Conservation (phyloP, 257 asterid species). For the Solanum verrucosum region DNA sequence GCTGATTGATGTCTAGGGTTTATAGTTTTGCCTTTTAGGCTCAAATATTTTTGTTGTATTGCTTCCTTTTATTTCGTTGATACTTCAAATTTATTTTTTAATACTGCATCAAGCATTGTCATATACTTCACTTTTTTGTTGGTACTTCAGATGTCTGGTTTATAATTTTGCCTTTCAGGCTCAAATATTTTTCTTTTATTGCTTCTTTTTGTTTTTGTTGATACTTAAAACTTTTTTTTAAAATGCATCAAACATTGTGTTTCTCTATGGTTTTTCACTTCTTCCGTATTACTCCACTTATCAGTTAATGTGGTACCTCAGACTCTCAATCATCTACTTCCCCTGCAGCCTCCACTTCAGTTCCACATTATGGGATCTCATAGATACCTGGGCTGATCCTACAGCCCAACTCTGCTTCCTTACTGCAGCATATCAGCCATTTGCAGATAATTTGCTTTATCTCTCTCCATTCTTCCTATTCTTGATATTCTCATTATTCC, state of each 20-base stretch:
- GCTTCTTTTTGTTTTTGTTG: neutral
- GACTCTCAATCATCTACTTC: neutral
- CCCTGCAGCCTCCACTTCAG: neutral
- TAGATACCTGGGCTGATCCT: neutral
- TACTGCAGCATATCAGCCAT: neutral
- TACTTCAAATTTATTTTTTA: neutral
- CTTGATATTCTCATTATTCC: neutral
- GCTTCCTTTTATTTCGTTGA: neutral
- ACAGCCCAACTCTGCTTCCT: neutral
- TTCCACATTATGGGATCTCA: neutral
- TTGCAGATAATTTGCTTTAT: neutral
- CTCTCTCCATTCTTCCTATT: neutral
- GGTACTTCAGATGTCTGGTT: neutral
- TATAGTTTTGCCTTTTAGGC: neutral
- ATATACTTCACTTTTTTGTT: neutral
- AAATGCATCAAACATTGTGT: neutral
- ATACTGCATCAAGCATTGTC: neutral
- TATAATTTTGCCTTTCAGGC: neutral
- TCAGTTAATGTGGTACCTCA: neutral
- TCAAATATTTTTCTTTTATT: neutral
- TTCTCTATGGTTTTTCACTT: neutral
- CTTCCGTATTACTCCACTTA: neutral
- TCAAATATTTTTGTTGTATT: neutral
- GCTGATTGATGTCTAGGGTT: neutral
- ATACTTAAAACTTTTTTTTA: neutral